A percentile compares a stretch with the other conserved stretches of the same genome.
Evolutionary conservation across 106 monocot species (phyloP).

Genomic region (Apostasia ramifera): DNA sequence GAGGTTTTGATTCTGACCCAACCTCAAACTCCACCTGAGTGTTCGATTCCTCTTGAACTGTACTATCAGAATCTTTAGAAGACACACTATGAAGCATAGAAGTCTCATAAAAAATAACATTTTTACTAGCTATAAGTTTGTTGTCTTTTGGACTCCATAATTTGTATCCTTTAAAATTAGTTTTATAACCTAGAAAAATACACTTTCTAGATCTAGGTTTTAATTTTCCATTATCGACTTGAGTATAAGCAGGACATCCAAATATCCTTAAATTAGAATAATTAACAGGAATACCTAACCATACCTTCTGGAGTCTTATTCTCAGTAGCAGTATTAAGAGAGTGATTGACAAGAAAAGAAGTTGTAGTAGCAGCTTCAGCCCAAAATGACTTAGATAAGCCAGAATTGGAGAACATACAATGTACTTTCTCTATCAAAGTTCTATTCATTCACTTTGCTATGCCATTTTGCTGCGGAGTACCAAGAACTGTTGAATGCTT

Average conservation of each 20-base stretch:
- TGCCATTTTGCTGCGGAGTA: neutral
- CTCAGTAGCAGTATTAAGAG: neutral
- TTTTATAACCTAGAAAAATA: neutral
- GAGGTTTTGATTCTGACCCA: too few relatives aligned
- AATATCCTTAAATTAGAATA: neutral
- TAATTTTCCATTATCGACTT: neutral
- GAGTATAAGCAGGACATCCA: neutral
- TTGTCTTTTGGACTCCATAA: neutral
- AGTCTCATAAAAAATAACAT: neutral
- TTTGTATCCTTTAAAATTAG: neutral
- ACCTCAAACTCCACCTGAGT: neutral
- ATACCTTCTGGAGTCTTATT: conserved; percentile 2
- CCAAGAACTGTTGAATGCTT: neutral
- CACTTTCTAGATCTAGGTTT: neutral
- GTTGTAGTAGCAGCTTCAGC: neutral
- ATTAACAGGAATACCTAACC: neutral
- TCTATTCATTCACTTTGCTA: neutral
- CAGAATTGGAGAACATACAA: neutral
- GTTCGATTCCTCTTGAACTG: neutral
- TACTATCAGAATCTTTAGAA: neutral
- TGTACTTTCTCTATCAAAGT: neutral
- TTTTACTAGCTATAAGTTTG: neutral
- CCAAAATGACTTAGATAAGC: neutral
- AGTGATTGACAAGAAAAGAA: neutral
- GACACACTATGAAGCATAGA: neutral